Base-by-base conservation (phyloP, 176 grass and related monocot genomes). In the Musa schizocarpa region DNA sequence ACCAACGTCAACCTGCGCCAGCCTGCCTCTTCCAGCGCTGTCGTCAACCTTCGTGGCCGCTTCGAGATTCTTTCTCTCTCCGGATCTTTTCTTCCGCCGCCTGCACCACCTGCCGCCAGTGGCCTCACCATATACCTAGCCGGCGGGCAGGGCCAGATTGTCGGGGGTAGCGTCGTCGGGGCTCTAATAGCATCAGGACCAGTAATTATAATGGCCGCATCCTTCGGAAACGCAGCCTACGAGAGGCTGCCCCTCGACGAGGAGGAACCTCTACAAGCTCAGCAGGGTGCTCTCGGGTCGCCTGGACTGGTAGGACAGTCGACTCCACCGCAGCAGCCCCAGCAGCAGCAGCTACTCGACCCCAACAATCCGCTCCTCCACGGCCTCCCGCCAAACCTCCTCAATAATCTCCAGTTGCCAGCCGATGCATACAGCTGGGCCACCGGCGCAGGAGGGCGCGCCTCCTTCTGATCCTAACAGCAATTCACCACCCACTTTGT, bases 21-120 rank as follows among this genome's bases (percentile, higher is more conserved):
- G 63, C 86, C 90, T 0, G 80, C 50, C 0, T 74, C 80, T 0
- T 63, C 83, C 11, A 80, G 88, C 8, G 25, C 82, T 2, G 86
- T 89, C 43, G 75, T 91, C 64, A 87, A 51, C 20, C 86, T 98
- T 49, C 72, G 76, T 12, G 94, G 94, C 19, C 76, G 86, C 16
- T 98, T 91, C 75, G 94, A 98, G 78, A 93, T 98, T 85, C 94
- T 93, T 49, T 93, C 94, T n/a, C 94, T 98, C 62, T 82, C 76
- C 65, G 94, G 94, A 17, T 98, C 90, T 9, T 98, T 98, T 73
- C 86, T 98, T 0, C 94, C 94, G 0, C 82, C 94, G 3, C 94
- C 90, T 1, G 90, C 94, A 0, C 94, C 90, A 2, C 94, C 88
- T 0, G 77, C 84, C 3, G 94, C 90, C 9, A 93, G 86, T 0